Evolutionary conservation across 805 yeast genomes (phyloP).

Genomic region (Lipomyces orientalis): DNA sequence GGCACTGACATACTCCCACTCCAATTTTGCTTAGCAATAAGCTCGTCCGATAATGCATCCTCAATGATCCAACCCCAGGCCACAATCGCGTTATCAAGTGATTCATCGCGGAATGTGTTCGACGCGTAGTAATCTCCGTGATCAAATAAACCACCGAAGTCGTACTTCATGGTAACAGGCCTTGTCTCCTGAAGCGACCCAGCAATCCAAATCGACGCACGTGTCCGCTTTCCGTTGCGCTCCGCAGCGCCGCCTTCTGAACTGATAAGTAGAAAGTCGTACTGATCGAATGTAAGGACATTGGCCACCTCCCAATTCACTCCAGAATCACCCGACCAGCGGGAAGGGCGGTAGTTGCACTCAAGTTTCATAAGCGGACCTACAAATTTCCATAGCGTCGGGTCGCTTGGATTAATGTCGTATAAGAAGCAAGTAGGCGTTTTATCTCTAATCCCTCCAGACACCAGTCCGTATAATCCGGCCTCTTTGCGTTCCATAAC

Average conservation of each 20-base stretch:
- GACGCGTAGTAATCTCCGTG: constrained; percentile 11
- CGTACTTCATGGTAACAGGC: neutral
- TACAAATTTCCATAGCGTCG: neutral
- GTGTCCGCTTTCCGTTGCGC: neutral
- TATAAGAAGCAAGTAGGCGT: constrained; percentile 12
- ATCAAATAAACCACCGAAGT: constrained; percentile 9
- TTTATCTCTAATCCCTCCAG: constrained; percentile 9
- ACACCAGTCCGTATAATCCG: constrained; percentile 3
- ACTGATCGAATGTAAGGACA: neutral
- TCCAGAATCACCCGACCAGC: constrained; percentile 14
- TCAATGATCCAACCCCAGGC: constrained; percentile 13
- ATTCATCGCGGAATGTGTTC: constrained; percentile 9
- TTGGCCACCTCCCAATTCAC: constrained; percentile 15
- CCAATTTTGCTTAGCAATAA: constrained; percentile 2
- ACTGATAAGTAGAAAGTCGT: constrained; percentile 7
- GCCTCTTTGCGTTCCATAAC: neutral
- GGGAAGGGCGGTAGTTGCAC: constrained; percentile 9
- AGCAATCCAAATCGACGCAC: constrained; percentile 6
- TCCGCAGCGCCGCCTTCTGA: constrained; percentile 1
- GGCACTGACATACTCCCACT: constrained; percentile 9
- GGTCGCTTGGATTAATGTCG: constrained; percentile 4
- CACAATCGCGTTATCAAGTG: constrained; percentile 4
- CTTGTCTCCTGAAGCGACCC: neutral
- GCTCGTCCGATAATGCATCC: constrained; percentile 6
- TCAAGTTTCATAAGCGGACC: constrained; percentile 8